A percentile compares a stretch with the other conserved stretches of the same genome.
phyloP scores from a whole-genome alignment of 129 eudicot species.

The Tanacetum coccineum region DNA sequence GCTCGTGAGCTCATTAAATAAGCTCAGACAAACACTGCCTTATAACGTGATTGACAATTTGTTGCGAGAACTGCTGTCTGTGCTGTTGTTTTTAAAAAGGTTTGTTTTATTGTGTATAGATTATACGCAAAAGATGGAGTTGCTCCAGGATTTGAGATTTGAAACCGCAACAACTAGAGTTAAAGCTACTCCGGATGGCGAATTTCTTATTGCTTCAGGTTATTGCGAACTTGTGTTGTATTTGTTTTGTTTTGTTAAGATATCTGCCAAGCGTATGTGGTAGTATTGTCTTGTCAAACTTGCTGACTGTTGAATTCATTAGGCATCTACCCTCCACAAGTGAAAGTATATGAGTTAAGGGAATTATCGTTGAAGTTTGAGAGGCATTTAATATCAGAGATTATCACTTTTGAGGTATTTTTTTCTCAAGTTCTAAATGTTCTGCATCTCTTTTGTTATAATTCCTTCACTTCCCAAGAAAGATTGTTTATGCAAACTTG shows the following conservation, averaged over 20 bases:
- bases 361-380: conserved; percentile 85
- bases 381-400: conserved; percentile 80
- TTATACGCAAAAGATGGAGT: conserved; percentile 73
- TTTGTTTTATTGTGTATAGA: conserved; percentile 34
- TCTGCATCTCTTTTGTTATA: conserved; percentile 3
- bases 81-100: background rate
- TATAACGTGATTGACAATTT: background rate
- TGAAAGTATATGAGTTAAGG: conserved; percentile 85
- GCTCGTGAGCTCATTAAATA: no score
- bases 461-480: background rate
- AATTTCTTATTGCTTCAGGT: conserved; percentile 97
- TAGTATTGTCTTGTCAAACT: background rate
- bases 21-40: background rate
- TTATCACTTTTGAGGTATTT: conserved; percentile 67
- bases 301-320: conserved; percentile 15
- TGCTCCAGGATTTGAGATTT: conserved; percentile 88
- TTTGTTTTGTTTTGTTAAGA: background rate
- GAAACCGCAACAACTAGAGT: conserved; percentile 89
- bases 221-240: conserved; percentile 14
- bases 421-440: background rate
- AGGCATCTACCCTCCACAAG: conserved; percentile 98
- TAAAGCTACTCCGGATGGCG: conserved; percentile 88
- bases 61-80: background rate
- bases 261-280: background rate
- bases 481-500: background rate